phyloP scores from a whole-genome alignment of 495 filamentous ascomycete species.

The Diplogelasinospora grovesii region DNA sequence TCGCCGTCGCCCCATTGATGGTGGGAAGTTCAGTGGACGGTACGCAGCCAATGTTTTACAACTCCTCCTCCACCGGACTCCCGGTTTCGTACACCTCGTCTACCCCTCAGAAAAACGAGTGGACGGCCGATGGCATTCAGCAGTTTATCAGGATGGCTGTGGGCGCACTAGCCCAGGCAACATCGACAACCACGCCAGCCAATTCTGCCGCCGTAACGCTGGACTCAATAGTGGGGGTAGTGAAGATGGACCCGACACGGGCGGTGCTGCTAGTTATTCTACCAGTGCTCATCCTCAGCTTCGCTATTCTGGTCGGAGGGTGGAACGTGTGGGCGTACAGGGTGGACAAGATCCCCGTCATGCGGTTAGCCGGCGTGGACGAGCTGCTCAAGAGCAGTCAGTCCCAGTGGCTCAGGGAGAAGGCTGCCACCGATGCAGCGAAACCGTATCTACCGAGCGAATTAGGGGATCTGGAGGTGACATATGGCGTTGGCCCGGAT shows the following conservation, averaged over 20 bases:
- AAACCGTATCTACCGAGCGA: slow-evolving; percentile 20
- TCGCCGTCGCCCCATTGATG: slow-evolving; percentile 21
- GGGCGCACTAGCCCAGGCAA: slow-evolving; percentile 21
- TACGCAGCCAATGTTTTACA: slow-evolving; percentile 24
- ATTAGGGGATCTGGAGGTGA: slow-evolving; percentile 13
- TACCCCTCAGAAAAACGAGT: slow-evolving; percentile 11
- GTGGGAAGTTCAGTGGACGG: slow-evolving; percentile 17
- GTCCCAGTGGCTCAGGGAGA: slow-evolving; percentile 17
- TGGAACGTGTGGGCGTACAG: slow-evolving; percentile 10
- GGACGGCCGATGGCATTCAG: slow-evolving; percentile 18
- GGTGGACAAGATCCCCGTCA: slow-evolving; percentile 16
- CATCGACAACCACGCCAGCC: slow-evolving; percentile 1
- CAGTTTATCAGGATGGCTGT: slow-evolving; percentile 20
- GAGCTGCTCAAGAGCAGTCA: slow-evolving; percentile 25
- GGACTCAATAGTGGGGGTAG: slow-evolving; percentile 1
- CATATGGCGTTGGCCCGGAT: slow-evolving; percentile 16
- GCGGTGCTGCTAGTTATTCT: slow-evolving; percentile 15
- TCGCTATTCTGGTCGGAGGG: slow-evolving; percentile 1
- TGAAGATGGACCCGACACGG: slow-evolving; percentile 8
- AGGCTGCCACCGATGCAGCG: slow-evolving; percentile 16
- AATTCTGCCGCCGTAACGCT: not conserved
- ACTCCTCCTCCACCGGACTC: slow-evolving; percentile 14
- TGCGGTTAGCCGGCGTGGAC: slow-evolving; percentile 10
- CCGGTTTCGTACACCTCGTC: slow-evolving; percentile 14
- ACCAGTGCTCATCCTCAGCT: slow-evolving; percentile 8